phyloP scores from a whole-genome alignment of 257 asterid species.

The Gardenia jasminoides region DNA sequence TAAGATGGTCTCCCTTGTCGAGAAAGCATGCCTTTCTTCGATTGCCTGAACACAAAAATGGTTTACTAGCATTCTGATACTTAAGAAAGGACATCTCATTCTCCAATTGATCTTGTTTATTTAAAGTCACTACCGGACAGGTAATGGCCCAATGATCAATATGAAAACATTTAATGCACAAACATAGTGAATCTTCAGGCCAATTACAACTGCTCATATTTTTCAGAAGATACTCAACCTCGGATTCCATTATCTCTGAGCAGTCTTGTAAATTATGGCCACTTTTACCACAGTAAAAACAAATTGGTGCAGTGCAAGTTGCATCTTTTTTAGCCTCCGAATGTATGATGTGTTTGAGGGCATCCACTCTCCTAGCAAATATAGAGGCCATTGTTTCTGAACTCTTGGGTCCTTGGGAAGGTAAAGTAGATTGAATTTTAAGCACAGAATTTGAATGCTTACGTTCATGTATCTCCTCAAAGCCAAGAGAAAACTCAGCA shows the following conservation, averaged over 20 bases:
- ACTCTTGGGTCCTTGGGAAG: conserved; percentile 27
- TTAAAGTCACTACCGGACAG: conserved; percentile 46
- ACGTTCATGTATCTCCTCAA: conserved; percentile 12
- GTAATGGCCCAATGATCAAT: conserved; percentile 66
- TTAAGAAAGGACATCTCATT: neutral
- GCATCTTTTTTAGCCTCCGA: conserved; percentile 27
- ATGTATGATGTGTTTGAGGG: conserved; percentile 46
- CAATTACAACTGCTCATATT: conserved; percentile 36
- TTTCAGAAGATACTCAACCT: conserved; percentile 43
- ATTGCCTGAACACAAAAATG: conserved; percentile 1
- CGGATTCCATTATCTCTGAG: conserved; percentile 41
- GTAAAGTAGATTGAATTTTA: conserved; percentile 18
- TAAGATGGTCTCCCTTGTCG: conserved; percentile 15
- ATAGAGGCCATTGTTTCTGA: conserved; percentile 56
- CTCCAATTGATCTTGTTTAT: conserved; percentile 16
- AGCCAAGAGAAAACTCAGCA: conserved; percentile 30
- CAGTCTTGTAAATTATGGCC: conserved; percentile 55
- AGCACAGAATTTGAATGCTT: conserved; percentile 18
- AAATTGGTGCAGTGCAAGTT: conserved; percentile 17
- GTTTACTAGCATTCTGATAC: neutral
- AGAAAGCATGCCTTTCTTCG: conserved; percentile 11
- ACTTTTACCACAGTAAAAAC: conserved; percentile 61
- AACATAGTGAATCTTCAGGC: conserved; percentile 33
- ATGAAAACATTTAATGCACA: conserved; percentile 66
- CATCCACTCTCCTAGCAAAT: conserved; percentile 68